Base-by-base conservation (phyloP, 2,329 filamentous ascomycete species). In the Drechslerella dactyloides region DNA sequence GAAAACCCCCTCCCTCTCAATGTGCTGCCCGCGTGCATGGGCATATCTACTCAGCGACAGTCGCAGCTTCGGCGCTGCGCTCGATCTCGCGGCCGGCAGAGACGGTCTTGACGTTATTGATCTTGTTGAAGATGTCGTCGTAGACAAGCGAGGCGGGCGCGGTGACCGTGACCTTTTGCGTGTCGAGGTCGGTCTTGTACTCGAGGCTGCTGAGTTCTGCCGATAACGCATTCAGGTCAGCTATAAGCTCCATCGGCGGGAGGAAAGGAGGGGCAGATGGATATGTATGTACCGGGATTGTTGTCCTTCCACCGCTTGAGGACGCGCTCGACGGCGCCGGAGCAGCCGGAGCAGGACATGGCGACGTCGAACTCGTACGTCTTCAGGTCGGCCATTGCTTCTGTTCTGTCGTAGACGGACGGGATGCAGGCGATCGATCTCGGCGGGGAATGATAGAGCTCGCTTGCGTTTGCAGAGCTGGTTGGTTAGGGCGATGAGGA, bases 341-440 rank as follows among this genome's bases (percentile, higher is more conserved):
- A 97, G 88, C 94, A 99, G 80, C 94, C 94, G 79, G 90, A 87
- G 83, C 94, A 99, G 84, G 84, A 90, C 94, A 99, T 99, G 81
- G 83, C 85, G 80, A 97, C 87, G 81, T 93, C 88, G 85, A 97
- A 97, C 81, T 94, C 91, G 89, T 97, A 97, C 76, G 87, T 90
- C 84, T 96, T 91, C 77, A 89, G n/a, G 15, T 48, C 44, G 87
- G 87, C 82, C 90, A 93, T 92, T 77, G 76, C 84, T 78, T 65
- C 35, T 54, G 63, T 55, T 53, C 55, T 42, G 64, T 35, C 50
- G 30, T 69, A 46, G 24, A 55, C 33, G 44, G 27, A 50, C 30
- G 3, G 51, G 24, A 27, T 24, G 21, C 2, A 13, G n/a, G n/a
- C n/a, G n/a, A n/a, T n/a, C n/a, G n/a, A n/a, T n/a, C n/a, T n/a